Base-by-base conservation (phyloP, 1,284 basidiomycete species). In the Cutaneotrichosporon cavernicola region DNA sequence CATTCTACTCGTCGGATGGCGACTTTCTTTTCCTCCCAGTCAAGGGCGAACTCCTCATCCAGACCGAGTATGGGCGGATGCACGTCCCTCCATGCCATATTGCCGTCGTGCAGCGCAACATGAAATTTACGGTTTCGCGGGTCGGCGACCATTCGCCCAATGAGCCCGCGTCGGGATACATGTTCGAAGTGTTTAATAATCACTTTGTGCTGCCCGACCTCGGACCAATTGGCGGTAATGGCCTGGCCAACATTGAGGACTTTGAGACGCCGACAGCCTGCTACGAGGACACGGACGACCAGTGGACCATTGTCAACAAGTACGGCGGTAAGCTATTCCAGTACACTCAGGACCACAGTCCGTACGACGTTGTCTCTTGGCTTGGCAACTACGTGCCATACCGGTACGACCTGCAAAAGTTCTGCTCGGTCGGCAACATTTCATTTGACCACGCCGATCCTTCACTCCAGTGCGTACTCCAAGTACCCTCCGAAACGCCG, bases 321-420 rank as follows among this genome's bases (percentile, higher is more conserved):
- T 50, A 64, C 46, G 46, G 59, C 26, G 66, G 66, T 62, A 57
- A 64, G 38, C 36, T 62, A 38, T 52, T 32, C 67, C 84, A 83
- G 84, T 69, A 75, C 84, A 46, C 85, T 84, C 79, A 86, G 65
- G n/a, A 52, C 34, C 65, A 69, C 65, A 52, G 56, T 14, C 68
- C 68, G 30, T 69, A 62, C 62, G 88, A 90, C 71, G 88, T 89
- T 34, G 88, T 89, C 52, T 87, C 87, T 0, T 89, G 86, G 85
- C 84, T 86, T 61, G 86, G 86, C 62, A 89, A 87, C 78, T 89
- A 89, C 70, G 83, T 88, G 3, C 88, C 88, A 1, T 89, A 87
- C 81, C 89, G 89, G 75, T 89, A 89, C 72, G 86, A 85, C 40
- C 76, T 89, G 73, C 83, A 84, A 72, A 87, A 87, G 73, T 89